Evolutionary conservation across 805 yeast genomes (phyloP).

Genomic region (Pichia sporocuriosa): DNA sequence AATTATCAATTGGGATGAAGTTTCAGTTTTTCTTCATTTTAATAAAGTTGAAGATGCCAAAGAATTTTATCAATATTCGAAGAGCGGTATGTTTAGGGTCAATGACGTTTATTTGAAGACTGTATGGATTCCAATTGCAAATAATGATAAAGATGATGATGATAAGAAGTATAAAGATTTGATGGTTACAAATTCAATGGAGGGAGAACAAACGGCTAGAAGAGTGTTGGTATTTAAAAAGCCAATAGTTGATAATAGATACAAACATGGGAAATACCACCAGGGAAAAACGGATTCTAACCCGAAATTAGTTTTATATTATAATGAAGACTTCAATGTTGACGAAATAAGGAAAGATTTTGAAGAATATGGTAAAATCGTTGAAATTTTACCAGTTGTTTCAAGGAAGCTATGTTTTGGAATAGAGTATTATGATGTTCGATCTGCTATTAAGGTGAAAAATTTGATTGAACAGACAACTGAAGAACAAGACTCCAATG

Average conservation of each 20-base stretch:
- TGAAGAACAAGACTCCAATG: not conserved
- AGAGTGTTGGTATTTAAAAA: conserved; percentile 48
- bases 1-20: conserved; percentile 22
- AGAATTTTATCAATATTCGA: conserved; percentile 44
- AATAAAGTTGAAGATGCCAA: conserved; percentile 46
- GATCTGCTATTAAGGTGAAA: conserved; percentile 56
- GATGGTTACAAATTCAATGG: conserved; percentile 20
- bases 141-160: conserved; percentile 5
- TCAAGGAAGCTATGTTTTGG: conserved; percentile 58
- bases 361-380: conserved; percentile 47
- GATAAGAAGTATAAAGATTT: conserved; percentile 9
- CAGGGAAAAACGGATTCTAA: conserved; percentile 38
- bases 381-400: conserved; percentile 60
- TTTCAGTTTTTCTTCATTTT: conserved; percentile 43
- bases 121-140: conserved; percentile 35
- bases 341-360: conserved; percentile 44
- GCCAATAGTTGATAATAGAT: conserved; percentile 23
- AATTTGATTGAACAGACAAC: conserved; percentile 29
- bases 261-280: conserved; percentile 15
- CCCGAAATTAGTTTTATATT: too few species aligned
- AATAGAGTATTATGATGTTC: conserved; percentile 51
- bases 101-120: conserved; percentile 49
- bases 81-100: conserved; percentile 47
- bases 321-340: conserved; percentile 42
- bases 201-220: conserved; percentile 39